A percentile compares a stretch with the other conserved stretches of the same genome.
Evolutionary conservation across 768 basidiomycete species (phyloP).

Genomic region (Mycena crocata): DNA sequence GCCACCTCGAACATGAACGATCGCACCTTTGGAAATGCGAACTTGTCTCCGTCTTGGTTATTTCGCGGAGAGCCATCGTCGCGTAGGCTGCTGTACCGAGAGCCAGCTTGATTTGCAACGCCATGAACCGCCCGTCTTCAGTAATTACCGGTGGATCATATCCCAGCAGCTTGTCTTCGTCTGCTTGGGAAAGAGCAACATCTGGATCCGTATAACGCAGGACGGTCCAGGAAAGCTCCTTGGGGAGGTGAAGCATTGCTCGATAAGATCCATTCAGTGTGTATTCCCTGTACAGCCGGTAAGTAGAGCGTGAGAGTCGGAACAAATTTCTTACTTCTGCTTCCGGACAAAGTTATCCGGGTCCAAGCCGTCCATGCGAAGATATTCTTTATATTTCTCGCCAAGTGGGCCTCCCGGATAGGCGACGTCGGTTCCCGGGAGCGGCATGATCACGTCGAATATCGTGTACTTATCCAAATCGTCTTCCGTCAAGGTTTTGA

Average conservation of each 20-base stretch:
- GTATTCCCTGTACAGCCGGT: slow-evolving; percentile 75
- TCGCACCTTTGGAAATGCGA: slow-evolving; percentile 93
- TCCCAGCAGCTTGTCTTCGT: slow-evolving; percentile 91
- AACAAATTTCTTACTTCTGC: slow-evolving; percentile 73
- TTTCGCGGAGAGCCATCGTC: slow-evolving; percentile 96
- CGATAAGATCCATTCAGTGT: slow-evolving; percentile 94
- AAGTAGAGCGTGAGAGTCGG: slow-evolving; percentile 12
- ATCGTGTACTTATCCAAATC: slow-evolving; percentile 88
- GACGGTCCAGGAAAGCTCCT: slow-evolving; percentile 82
- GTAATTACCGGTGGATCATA: slow-evolving; percentile 76
- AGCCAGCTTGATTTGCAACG: slow-evolving; percentile 86
- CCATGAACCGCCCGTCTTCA: slow-evolving; percentile 85
- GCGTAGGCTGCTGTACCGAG: slow-evolving; percentile 95
- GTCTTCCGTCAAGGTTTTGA: slow-evolving; percentile 82
- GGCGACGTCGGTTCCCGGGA: slow-evolving; percentile 94
- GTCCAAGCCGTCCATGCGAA: slow-evolving; percentile 89
- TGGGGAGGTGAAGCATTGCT: slow-evolving; percentile 88
- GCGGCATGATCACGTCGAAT: slow-evolving; percentile 97
- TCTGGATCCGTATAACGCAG: slow-evolving; percentile 95
- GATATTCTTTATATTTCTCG: slow-evolving; percentile 84
- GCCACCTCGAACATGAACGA: too few relatives aligned
- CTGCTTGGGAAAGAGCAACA: slow-evolving; percentile 90
- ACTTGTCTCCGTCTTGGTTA: slow-evolving; percentile 96
- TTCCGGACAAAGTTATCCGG: slow-evolving; percentile 89
- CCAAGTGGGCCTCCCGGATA: slow-evolving; percentile 93